Percentiles rank a stretch among this genome's conserved stretches.
phyloP scores from a whole-genome alignment of 1,139 yeast species.

The Groenewaldozyma auringiensis region DNA sequence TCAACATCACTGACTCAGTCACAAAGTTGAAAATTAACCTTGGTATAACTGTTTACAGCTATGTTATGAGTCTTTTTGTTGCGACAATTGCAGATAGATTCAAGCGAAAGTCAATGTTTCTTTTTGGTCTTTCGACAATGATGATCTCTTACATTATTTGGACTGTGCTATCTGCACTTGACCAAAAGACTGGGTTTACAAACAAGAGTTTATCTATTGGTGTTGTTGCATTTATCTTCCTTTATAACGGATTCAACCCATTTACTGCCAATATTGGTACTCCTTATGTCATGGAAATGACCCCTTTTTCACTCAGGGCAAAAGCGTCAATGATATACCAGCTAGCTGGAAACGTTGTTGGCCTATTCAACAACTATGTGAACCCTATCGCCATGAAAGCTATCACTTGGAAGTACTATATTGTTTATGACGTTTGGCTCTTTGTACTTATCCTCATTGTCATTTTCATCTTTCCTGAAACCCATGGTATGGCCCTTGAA shows the following conservation, averaged over 20 bases:
- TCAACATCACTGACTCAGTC: slow-evolving; percentile 30
- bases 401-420: slow-evolving; percentile 33
- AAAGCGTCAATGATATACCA: slow-evolving; percentile 44
- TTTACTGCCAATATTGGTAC: slow-evolving; percentile 7
- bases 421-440: slow-evolving; percentile 9
- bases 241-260: slow-evolving; percentile 14
- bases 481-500: slow-evolving; percentile 38
- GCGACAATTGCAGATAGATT: slow-evolving; percentile 31
- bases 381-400: slow-evolving; percentile 36
- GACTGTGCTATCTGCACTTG: slow-evolving; percentile 24
- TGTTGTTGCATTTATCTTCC: slow-evolving; percentile 17
- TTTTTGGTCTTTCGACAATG: slow-evolving; percentile 28
- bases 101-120: slow-evolving; percentile 31
- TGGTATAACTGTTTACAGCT: slow-evolving; percentile 32
- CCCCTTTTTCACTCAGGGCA: slow-evolving; percentile 53
- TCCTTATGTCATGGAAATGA: slow-evolving; percentile 42
- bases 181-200: slow-evolving; percentile 16
- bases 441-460: slow-evolving; percentile 18
- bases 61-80: slow-evolving; percentile 29
- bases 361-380: slow-evolving; percentile 38
- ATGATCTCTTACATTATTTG: slow-evolving; percentile 16
- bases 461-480: slow-evolving; percentile 39
- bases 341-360: slow-evolving; percentile 42
- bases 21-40: slow-evolving; percentile 30
- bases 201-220: slow-evolving; percentile 15